A percentile compares a stretch with the other conserved stretches of the same genome.
Conservation (phyloP, 2,329 filamentous ascomycete genomes). For the Drechslerella coelobrocha region DNA sequence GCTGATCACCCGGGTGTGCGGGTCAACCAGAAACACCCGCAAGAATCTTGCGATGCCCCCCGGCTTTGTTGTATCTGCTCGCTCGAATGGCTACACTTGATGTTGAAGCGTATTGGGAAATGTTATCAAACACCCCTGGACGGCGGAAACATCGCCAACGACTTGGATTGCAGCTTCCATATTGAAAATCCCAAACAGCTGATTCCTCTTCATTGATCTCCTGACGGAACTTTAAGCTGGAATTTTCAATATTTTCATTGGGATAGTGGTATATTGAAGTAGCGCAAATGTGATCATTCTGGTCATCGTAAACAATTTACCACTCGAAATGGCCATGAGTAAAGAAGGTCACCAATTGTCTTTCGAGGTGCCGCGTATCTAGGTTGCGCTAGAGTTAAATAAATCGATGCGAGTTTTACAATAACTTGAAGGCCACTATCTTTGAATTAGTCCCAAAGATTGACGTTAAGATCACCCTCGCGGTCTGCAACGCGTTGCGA, state of each 20-base stretch:
- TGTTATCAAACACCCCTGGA: conserved; percentile 63
- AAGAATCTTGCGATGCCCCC: conserved; percentile 67
- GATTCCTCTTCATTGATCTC: conserved; percentile 55
- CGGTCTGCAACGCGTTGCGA: conserved; percentile 23
- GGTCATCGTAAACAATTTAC: conserved; percentile 15
- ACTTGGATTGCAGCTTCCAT: conserved; percentile 58
- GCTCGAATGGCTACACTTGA: conserved; percentile 62
- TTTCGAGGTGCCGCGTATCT: conserved; percentile 66
- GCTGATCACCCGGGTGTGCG: conserved; percentile 56
- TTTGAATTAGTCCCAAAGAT: conserved; percentile 52
- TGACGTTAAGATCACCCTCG: background rate
- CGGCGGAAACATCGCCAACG: conserved; percentile 63
- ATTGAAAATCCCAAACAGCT: conserved; percentile 58
- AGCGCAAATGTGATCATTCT: conserved; percentile 70
- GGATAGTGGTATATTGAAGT: conserved; percentile 71
- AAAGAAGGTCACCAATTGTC: conserved; percentile 56
- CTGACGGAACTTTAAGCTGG: conserved; percentile 63
- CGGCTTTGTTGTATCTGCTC: conserved; percentile 62
- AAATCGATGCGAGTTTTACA: conserved; percentile 68
- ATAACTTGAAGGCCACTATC: conserved; percentile 67
- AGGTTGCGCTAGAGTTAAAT: conserved; percentile 67
- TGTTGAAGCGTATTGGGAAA: conserved; percentile 67
- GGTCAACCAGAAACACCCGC: conserved; percentile 69
- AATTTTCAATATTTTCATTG: conserved; percentile 66
- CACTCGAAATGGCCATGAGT: background rate